Evolutionary conservation across 495 filamentous ascomycete species (phyloP).

Genomic region (Apodospora peruviana): DNA sequence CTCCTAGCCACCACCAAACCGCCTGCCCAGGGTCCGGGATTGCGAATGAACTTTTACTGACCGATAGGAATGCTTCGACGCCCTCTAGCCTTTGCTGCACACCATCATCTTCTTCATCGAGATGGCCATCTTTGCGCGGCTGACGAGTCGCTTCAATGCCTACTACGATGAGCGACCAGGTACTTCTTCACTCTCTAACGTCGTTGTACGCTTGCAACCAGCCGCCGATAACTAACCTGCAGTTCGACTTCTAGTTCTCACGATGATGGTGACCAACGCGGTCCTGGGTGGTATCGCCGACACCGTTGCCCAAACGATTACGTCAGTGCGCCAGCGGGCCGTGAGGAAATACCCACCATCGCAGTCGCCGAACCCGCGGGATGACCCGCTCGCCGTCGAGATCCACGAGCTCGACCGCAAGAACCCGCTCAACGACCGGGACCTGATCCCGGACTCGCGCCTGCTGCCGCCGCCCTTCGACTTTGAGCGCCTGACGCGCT

Average conservation of each 20-base stretch:
- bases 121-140: conserved; percentile 74
- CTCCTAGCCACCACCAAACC: not conserved
- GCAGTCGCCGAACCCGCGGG: conserved; percentile 35
- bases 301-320: conserved; percentile 91
- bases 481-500: conserved; percentile 85
- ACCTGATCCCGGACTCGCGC: conserved; percentile 60
- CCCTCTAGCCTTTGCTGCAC: conserved; percentile 74
- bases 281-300: conserved; percentile 81
- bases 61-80: conserved; percentile 7
- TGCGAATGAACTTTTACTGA: conserved; percentile 3
- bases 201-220: too few species aligned
- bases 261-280: conserved; percentile 97
- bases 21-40: not conserved
- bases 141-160: conserved; percentile 81
- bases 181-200: conserved; percentile 30
- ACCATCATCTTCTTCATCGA: conserved; percentile 79
- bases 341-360: conserved; percentile 47
- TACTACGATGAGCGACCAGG: conserved; percentile 86
- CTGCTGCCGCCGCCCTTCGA: conserved; percentile 78
- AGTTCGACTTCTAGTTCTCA: conserved; percentile 58
- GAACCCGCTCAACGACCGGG: conserved; percentile 60
- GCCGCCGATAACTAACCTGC: not conserved
- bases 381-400: conserved; percentile 78
- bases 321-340: conserved; percentile 66
- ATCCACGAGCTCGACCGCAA: conserved; percentile 85